phyloP scores from a whole-genome alignment of 768 basidiomycete genomes.

The Termitomyces sp. region DNA sequence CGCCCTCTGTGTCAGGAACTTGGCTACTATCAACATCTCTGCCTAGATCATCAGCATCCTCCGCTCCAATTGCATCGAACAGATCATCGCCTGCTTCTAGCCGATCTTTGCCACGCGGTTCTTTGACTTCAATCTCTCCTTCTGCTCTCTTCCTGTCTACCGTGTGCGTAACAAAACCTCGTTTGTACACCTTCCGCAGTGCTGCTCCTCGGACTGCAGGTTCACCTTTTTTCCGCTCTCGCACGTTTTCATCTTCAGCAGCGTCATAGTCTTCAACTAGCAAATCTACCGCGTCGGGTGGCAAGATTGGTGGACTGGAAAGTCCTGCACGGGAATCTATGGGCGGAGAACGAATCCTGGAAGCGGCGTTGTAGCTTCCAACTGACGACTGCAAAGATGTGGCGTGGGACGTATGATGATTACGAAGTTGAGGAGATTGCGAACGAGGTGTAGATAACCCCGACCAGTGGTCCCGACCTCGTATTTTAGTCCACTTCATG shows the following conservation, averaged over 20 bases:
- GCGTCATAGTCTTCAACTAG: conserved; percentile 67
- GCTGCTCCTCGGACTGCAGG: conserved; percentile 39
- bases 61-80: conserved; percentile 27
- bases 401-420: conserved; percentile 1
- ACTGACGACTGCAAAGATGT: conserved; percentile 20
- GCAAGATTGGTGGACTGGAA: conserved; percentile 26
- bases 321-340: conserved; percentile 20
- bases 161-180: conserved; percentile 37
- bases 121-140: conserved; percentile 38
- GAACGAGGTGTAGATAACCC: conserved; percentile 14
- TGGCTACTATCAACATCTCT: conserved; percentile 20
- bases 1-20: conserved; percentile 18
- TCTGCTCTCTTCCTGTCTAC: conserved; percentile 25
- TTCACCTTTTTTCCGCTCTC: conserved; percentile 59
- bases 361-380: conserved; percentile 19
- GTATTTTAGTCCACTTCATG: conserved; percentile 36
- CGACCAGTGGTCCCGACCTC: conserved; percentile 15
- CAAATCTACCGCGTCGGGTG: conserved; percentile 84
- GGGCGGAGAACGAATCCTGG: conserved; percentile 24
- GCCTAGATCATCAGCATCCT: conserved; percentile 22
- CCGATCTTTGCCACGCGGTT: conserved; percentile 20
- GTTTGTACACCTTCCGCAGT: conserved; percentile 47
- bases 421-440: conserved; percentile 15
- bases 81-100: conserved; percentile 38
- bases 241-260: conserved; percentile 43